Evolutionary conservation across 768 basidiomycete genomes (phyloP), one percentile per base, ranked within the genome.

Genomic region (Pluteus cervinus): DNA sequence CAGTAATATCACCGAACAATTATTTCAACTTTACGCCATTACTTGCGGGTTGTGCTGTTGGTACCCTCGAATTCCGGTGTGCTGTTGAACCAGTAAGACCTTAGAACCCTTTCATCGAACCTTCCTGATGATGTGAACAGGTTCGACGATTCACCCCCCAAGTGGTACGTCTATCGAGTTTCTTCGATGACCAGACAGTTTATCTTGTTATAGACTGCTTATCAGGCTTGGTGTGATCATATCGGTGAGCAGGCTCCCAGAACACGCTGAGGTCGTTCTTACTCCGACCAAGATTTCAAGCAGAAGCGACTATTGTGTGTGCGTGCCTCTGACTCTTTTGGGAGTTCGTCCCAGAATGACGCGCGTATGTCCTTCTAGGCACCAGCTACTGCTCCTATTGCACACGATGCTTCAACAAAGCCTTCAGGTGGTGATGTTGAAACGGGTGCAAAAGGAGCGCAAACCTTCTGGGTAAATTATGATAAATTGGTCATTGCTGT

Each of bases 401-500:
- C 38, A 3, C n/a, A n/a, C 6, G 38, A 30, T 30, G 42, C 36
- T 15, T 33, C 12, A n/a, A n/a, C n/a, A n/a, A n/a, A n/a, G n/a
- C n/a, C n/a, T n/a, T n/a, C n/a, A n/a, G n/a, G n/a, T n/a, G n/a
- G n/a, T n/a, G n/a, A n/a, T n/a, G n/a, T n/a, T n/a, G n/a, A n/a
- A n/a, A n/a, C n/a, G n/a, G n/a, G n/a, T n/a, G n/a, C n/a, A n/a
- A 17, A 20, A 39, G 39, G 20, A n/a, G 22, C 32, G 18, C 45
- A 30, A 20, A 58, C 68, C 6, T 89, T 86, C 54, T 65, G 69
- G 7, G 33, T 90, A 29, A 57, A 61, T 14, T 91, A 85, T 51
- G 88, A 92, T 58, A 87, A 85, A 53, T 69, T 92, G 9, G 76
- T 92, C 38, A 77, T 93, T 33, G 79, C 86, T 5, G 87, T 88